A percentile compares a stretch with the other conserved stretches of the same genome.
Evolutionary conservation across 2,329 filamentous ascomycete species (phyloP).

Genomic region (Clonostachys rosea): DNA sequence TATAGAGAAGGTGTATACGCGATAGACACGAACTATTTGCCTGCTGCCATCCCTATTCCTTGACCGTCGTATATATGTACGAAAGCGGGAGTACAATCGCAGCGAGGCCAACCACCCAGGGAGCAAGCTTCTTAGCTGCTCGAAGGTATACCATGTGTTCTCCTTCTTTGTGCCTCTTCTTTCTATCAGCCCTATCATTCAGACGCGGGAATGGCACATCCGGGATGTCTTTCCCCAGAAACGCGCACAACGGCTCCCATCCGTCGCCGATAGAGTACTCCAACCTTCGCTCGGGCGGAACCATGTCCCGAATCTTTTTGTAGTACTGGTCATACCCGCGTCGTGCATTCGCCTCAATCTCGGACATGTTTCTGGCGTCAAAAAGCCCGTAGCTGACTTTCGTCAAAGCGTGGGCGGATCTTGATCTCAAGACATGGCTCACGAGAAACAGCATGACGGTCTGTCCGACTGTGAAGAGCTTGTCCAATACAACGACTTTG

Average conservation of each 20-base stretch:
- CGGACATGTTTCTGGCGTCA: slow-evolving; percentile 9
- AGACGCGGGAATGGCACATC: slow-evolving; percentile 18
- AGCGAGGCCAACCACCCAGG: too few relatives aligned
- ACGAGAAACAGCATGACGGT: slow-evolving; percentile 9
- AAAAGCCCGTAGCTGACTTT: slow-evolving; percentile 20
- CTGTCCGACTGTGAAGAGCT: slow-evolving; percentile 10
- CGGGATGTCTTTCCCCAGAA: slow-evolving; percentile 23
- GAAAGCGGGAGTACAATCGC: too few relatives aligned
- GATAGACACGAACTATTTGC: too few relatives aligned
- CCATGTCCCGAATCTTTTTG: slow-evolving; percentile 14
- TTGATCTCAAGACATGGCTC: slow-evolving; percentile 22
- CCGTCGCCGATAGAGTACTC: slow-evolving; percentile 22
- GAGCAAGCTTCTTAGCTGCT: too few relatives aligned
- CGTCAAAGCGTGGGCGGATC: slow-evolving; percentile 10
- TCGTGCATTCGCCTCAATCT: slow-evolving; percentile 11
- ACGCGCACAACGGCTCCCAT: slow-evolving; percentile 27
- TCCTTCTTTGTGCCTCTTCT: slow-evolving; percentile 1
- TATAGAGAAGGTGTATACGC: too few relatives aligned
- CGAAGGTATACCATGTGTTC: too few relatives aligned
- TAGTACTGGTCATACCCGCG: slow-evolving; percentile 20
- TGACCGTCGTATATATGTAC: too few relatives aligned
- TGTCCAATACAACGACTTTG: slow-evolving; percentile 15
- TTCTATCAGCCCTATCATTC: slow-evolving; percentile 8
- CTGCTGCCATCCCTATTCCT: too few relatives aligned
- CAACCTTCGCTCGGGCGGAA: slow-evolving; percentile 13